These are phyloP conservation scores for Fraxinus velutina DNA, from an alignment of 305 asterid genomes.

Conservation along the genomic window DNA sequence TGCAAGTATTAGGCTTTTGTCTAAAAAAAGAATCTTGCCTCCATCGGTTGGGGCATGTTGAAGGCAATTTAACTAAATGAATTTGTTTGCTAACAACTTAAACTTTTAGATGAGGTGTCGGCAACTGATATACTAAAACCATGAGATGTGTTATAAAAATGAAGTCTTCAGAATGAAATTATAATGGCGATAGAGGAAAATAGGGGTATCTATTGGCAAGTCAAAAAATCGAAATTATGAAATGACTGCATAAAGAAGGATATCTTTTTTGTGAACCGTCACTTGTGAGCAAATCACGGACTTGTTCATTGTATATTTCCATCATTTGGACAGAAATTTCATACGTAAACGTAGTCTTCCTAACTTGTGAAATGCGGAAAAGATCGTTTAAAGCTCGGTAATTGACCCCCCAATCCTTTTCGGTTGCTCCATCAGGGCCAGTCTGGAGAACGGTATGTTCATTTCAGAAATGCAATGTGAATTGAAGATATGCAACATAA, in stretches of 20 bases:
- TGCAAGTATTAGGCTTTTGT: neutral
- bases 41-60: neutral
- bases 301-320: slow-evolving; percentile 80
- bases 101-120: neutral
- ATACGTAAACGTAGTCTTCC: slow-evolving; percentile 44
- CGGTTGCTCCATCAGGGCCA: slow-evolving; percentile 71
- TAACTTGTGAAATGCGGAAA: slow-evolving; percentile 54
- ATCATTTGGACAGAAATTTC: slow-evolving; percentile 75
- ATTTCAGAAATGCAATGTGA: slow-evolving; percentile 18
- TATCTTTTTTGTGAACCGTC: slow-evolving; percentile 58
- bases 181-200: neutral
- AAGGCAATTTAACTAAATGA: neutral
- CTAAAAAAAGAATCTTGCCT: neutral
- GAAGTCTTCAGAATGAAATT: neutral
- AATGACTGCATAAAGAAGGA: slow-evolving; percentile 33
- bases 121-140: neutral
- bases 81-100: neutral
- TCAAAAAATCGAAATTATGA: neutral
- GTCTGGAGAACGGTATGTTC: slow-evolving; percentile 37
- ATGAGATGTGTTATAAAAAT: neutral
- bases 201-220: neutral
- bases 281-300: slow-evolving; percentile 64
- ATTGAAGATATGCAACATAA: neutral
- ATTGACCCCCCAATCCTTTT: slow-evolving; percentile 78
- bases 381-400: slow-evolving; percentile 74